Percentiles rank a stretch among this genome's conserved stretches.
Evolutionary conservation across 2,329 filamentous ascomycete species (phyloP).

Genomic region (Corniculantispora saksenae): DNA sequence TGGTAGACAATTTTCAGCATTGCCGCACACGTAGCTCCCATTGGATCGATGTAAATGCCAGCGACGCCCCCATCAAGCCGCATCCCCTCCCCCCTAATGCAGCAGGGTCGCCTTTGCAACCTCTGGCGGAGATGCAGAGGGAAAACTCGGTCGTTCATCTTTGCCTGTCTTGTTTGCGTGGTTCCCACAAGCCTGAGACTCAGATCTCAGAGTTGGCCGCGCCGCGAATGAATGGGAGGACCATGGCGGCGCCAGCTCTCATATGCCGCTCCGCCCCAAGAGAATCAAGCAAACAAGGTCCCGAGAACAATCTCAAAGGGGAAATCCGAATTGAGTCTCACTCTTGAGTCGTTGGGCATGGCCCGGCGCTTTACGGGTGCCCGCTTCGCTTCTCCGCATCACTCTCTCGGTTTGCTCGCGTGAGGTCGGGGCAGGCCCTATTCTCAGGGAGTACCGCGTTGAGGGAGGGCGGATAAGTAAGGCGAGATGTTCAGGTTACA

Average conservation of each 20-base stretch:
- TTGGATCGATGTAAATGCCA: conserved; percentile 4
- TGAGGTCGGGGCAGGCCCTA: no score
- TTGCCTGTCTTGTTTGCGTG: not conserved
- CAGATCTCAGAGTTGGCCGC: not conserved
- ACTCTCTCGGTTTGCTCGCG: not conserved
- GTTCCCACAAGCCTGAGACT: not conserved
- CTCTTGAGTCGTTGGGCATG: not conserved
- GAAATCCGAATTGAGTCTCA: not conserved
- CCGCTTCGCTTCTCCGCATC: not conserved
- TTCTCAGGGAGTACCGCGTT: no score
- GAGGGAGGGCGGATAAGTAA: no score
- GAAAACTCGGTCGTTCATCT: conserved; percentile 7
- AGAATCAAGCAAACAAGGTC: not conserved
- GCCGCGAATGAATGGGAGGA: not conserved
- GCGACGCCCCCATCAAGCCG: not conserved
- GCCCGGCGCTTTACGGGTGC: no score
- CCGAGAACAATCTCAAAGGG: not conserved
- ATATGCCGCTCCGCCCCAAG: not conserved
- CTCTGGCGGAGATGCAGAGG: not conserved
- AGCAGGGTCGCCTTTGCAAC: not conserved
- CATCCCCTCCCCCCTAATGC: not conserved
- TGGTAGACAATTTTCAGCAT: no score
- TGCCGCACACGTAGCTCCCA: no score
- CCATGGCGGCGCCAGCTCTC: conserved; percentile 6
- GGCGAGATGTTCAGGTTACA: no score